Percentiles rank a stretch among this genome's conserved stretches.
Evolutionary conservation across 2,329 filamentous ascomycete species (phyloP).

Genomic region (Myrmaecium sp.): DNA sequence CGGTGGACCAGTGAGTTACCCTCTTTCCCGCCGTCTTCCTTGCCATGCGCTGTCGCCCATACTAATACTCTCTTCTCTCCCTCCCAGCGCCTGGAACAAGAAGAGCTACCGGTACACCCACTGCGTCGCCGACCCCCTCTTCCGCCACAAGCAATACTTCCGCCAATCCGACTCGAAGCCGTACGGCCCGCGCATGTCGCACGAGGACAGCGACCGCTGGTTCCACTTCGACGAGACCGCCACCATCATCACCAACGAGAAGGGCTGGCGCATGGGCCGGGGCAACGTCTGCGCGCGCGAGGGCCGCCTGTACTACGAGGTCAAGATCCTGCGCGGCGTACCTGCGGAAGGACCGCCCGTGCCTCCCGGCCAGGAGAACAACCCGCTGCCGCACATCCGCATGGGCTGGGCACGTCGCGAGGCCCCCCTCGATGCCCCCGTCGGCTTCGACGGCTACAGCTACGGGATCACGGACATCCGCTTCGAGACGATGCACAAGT

Average conservation of each 20-base stretch:
- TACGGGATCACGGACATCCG: constrained; percentile 82
- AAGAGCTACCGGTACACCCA: constrained; percentile 73
- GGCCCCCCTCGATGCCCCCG: constrained; percentile 64
- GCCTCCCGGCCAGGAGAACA: constrained; percentile 13
- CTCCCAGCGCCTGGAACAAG: constrained; percentile 39
- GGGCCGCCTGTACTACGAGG: constrained; percentile 87
- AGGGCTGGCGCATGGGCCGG: constrained; percentile 80
- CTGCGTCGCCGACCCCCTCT: constrained; percentile 76
- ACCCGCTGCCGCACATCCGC: constrained; percentile 48
- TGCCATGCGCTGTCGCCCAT: background rate
- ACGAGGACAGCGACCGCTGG: constrained; percentile 76
- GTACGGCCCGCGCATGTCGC: constrained; percentile 70
- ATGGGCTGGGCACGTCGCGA: constrained; percentile 76
- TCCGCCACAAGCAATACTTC: constrained; percentile 77
- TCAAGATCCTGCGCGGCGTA: constrained; percentile 69
- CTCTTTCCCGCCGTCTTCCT: too few relatives aligned
- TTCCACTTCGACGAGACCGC: constrained; percentile 66
- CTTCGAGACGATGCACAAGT: constrained; percentile 87
- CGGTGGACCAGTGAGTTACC: constrained; percentile 24
- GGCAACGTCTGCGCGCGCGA: constrained; percentile 83
- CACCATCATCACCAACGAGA: constrained; percentile 69
- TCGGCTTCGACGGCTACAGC: constrained; percentile 81
- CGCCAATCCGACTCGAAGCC: constrained; percentile 76
- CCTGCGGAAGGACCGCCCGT: constrained; percentile 27
- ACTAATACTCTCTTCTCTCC: background rate